Base-by-base conservation (phyloP, 306 rosid genomes). In the Trifolium fragiferum region DNA sequence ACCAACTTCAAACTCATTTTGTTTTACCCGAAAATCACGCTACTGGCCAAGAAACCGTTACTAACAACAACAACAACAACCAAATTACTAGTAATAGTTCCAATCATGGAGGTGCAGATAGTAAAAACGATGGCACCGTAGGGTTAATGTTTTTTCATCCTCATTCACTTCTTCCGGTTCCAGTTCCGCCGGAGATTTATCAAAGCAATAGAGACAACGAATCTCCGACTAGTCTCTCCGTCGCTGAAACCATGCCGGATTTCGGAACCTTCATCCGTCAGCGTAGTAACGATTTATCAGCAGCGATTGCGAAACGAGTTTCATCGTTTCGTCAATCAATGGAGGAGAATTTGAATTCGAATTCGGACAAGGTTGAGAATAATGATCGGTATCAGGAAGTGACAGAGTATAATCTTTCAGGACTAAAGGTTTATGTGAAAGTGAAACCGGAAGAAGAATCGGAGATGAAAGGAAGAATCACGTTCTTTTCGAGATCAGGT, bases 401-500 rank as follows among this genome's bases (percentile, higher is more conserved):
- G 8, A 87, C 88, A 1, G 97, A 95, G 87, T 83, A 89, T 67
- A 74, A 76, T 25, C 92, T 95, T 49, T 78, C 98, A 15, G 98
- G 90, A 0, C 66, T 92, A 1, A 92, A 78, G 23, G 98, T 95
- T 12, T 61, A 83, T 7, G 98, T 89, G 78, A 70, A 71, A 73
- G 57, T 38, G 35, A 93, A 88, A 66, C 51, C 30, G 8, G 84
- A 46, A 35, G 78, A 7, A 76, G 74, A 83, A 13, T 10, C 44
- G 0, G 0, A 2, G 11, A 51, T 89, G 21, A 92, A 84, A 76
- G 99, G 99, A 0, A 70, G 98, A 69, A 76, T 95, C 80, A 90
- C 85, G 86, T 92, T 95, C 88, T 95, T 89, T 84, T 92, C 98
- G 18, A 81, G 87, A 66, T 95, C 99, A 13, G 76, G 81, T 57